phyloP scores from a whole-genome alignment of 2,329 filamentous ascomycete species.

The Hypoxylon sp. region DNA sequence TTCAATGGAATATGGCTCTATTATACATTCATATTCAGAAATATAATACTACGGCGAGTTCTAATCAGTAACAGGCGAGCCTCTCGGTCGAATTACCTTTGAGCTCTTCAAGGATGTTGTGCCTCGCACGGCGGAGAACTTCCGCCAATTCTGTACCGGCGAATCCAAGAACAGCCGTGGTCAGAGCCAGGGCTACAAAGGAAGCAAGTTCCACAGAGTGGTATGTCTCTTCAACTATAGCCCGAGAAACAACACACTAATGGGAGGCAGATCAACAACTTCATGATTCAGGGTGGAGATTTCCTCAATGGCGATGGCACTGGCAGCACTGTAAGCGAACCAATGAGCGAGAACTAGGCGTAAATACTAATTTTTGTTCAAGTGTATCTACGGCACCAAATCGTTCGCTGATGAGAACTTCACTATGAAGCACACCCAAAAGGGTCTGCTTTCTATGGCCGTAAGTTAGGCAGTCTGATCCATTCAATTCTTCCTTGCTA shows the following conservation, averaged over 20 bases:
- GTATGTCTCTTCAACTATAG: constrained; percentile 65
- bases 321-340: constrained; percentile 72
- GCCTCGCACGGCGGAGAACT: constrained; percentile 94
- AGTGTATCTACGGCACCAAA: constrained; percentile 86
- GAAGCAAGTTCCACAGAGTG: constrained; percentile 93
- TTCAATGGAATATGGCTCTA: background rate
- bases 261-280: constrained; percentile 81
- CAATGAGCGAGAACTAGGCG: background rate
- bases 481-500: constrained; percentile 18
- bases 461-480: constrained; percentile 66
- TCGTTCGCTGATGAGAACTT: constrained; percentile 95
- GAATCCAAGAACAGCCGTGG: constrained; percentile 85
- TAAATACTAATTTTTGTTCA: constrained; percentile 17
- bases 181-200: constrained; percentile 92
- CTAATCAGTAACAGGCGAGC: constrained; percentile 74
- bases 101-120: constrained; percentile 90
- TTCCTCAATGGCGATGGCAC: constrained; percentile 95
- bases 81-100: constrained; percentile 88
- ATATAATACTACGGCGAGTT: constrained; percentile 5
- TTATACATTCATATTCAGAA: background rate
- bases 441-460: constrained; percentile 93
- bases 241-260: constrained; percentile 24
- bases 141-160: constrained; percentile 96
- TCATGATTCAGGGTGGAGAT: constrained; percentile 98
- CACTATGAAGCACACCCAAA: constrained; percentile 79